Evolutionary conservation across 495 filamentous ascomycete species (phyloP).

Genomic region (Halenospora varia): DNA sequence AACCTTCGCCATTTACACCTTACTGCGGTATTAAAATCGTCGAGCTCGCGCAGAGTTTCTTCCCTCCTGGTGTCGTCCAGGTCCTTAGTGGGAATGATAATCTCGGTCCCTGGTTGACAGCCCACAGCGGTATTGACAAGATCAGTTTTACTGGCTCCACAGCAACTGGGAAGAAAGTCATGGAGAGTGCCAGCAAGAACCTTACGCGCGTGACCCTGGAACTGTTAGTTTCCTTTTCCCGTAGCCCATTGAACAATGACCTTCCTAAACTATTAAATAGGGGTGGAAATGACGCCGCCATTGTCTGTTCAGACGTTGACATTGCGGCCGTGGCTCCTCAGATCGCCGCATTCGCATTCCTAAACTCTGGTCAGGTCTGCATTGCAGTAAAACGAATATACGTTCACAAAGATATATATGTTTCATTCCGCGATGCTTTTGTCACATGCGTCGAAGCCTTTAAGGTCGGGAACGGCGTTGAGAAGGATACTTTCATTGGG

Average conservation of each 20-base stretch:
- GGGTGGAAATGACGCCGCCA: conserved; percentile 56
- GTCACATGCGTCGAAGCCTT: conserved; percentile 40
- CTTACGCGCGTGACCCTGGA: conserved; percentile 56
- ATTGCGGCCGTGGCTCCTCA: conserved; percentile 25
- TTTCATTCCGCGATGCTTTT: conserved; percentile 45
- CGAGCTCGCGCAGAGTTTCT: conserved; percentile 48
- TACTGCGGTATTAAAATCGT: conserved; percentile 54
- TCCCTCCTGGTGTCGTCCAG: conserved; percentile 56
- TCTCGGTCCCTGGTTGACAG: conserved; percentile 47
- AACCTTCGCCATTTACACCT: conserved; percentile 50
- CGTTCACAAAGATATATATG: conserved; percentile 54
- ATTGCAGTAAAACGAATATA: conserved; percentile 41
- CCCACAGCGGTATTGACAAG: conserved; percentile 56
- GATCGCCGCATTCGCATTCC: conserved; percentile 42
- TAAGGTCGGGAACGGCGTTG: conserved; percentile 37
- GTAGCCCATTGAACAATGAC: conserved; percentile 23
- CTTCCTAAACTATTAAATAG: conserved; percentile 32
- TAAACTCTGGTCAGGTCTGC: conserved; percentile 41
- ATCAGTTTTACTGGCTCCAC: conserved; percentile 58
- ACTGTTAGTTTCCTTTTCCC: conserved; percentile 21
- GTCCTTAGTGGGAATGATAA: conserved; percentile 51
- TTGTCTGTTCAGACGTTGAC: conserved; percentile 52
- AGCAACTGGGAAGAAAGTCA: conserved; percentile 51
- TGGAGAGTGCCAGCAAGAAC: conserved; percentile 44
- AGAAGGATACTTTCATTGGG: conserved; percentile 34